phyloP scores from a whole-genome alignment of 441 rosid genomes.

The Pelargonium fulgidum region DNA sequence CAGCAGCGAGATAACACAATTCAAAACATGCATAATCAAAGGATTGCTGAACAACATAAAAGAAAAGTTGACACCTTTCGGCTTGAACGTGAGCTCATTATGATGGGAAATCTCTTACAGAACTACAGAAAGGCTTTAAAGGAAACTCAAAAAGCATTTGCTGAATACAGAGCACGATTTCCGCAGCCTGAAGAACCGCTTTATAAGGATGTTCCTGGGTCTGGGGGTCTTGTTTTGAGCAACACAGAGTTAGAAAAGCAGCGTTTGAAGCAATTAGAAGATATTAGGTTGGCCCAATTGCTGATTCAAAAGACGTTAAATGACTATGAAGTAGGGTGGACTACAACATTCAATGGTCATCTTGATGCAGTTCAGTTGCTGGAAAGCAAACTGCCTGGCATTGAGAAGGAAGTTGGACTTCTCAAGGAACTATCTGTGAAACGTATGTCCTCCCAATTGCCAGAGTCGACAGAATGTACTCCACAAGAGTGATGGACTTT shows the following conservation, averaged over 20 bases:
- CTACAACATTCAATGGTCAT: constrained; percentile 29
- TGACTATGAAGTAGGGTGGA: constrained; percentile 45
- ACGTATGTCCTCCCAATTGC: constrained; percentile 16
- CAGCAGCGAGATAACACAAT: constrained; percentile 40
- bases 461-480: constrained; percentile 26
- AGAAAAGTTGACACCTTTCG: constrained; percentile 42
- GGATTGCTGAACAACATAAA: constrained; percentile 52
- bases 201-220: constrained; percentile 64
- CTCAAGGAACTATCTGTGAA: constrained; percentile 33
- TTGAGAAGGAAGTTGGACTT: constrained; percentile 37
- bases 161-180: constrained; percentile 56
- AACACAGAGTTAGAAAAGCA: constrained; percentile 55
- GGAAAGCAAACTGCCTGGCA: constrained; percentile 28
- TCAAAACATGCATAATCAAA: constrained; percentile 52
- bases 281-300: constrained; percentile 30
- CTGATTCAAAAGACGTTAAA: constrained; percentile 38
- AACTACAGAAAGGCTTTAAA: constrained; percentile 72
- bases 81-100: constrained; percentile 61
- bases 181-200: constrained; percentile 54
- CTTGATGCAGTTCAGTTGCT: constrained; percentile 28
- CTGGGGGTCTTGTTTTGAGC: constrained; percentile 84
- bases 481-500: constrained; percentile 22
- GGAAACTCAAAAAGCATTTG: constrained; percentile 48
- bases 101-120: constrained; percentile 59
- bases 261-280: constrained; percentile 58